Evolutionary conservation across 2,329 filamentous ascomycete species (phyloP), one percentile per base, ranked within the genome.

Genomic region (Aspergillus alliaceus): DNA sequence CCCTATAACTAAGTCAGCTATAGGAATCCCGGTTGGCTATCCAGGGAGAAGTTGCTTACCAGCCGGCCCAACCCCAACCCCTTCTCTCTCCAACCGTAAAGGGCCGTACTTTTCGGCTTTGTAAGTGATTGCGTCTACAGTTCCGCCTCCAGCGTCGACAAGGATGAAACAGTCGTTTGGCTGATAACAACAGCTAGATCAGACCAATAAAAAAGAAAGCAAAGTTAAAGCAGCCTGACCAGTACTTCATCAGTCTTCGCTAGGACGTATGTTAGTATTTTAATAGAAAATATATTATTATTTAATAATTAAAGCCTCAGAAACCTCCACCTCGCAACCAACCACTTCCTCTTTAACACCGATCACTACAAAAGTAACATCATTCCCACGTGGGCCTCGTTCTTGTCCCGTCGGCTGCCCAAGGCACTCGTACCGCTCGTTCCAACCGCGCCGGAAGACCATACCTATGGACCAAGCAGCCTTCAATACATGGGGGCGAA

Each of bases 61-160:
- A 63, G 53, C 49, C 4, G 53, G 44, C 31, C 25, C 29, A 11
- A 59, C 53, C n/a, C n/a, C n/a, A n/a, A n/a, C n/a, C 12, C 48
- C 57, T 35, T 61, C 59, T 24, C 37, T 53, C 47, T 42, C 44
- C 35, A 59, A 12, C 11, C 54, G 47, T 0, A 56, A n/a, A 20
- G 7, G 57, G 59, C n/a, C 54, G 11, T 2, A 34, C 51, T 9
- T 51, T 32, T 31, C 29, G 34, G 59, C n/a, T 27, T 32, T 57
- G 49, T 59, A 62, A 8, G 48, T 55, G 22, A 57, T 53, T 24
- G 49, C 51, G 20, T 57, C 54, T 18, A 57, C 49, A n/a, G 54
- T 57, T n/a, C 54, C 54, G 5, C 54, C 54, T n/a, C 54, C 54
- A 8, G 54, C 49, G 27, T 57, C 54, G 9, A 57, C 20, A 12